Evolutionary conservation across 306 rosid species (phyloP), one percentile per base, ranked within the genome.

Genomic region (Cucurbita ficifolia): DNA sequence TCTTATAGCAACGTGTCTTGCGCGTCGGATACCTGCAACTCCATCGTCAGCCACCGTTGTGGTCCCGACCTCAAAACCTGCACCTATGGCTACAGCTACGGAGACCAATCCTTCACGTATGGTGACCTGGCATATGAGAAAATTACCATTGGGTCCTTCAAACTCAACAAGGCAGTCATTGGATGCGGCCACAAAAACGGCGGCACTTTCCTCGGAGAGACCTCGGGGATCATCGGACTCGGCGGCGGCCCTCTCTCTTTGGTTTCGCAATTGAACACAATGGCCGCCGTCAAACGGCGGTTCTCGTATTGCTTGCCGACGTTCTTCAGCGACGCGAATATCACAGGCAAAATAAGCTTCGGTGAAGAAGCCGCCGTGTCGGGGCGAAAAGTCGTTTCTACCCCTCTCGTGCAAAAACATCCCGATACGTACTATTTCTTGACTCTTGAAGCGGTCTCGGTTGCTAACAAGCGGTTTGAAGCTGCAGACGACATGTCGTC

Each of bases 281-380:
- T 63, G 0, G 70, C 68, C 8, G 6, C 6, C 9, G 76, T 75
- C 17, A 13, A 76, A 13, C 75, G 54, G 0, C 82, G 54, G n/a
- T 89, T 89, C 77, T 87, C 96, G 0, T 86, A 91, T 48, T 87
- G 92, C 55, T 67, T 89, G 74, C 79, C 81, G 0, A 6, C 35
- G 0, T 48, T 43, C 38, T 45, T 46, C 8, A 19, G 24, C 3
- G 0, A 63, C 4, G 9, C 74, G 0, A 18, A 10, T 0, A 62
- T 50, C 11, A 58, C 79, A 0, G 81, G 89, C 65, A 79, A 52
- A 59, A 89, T 91, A 24, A 86, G 10, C 22, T 91, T 89, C n/a
- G 96, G 96, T 6, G 56, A 9, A 0, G 63, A 75, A 6, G 79
- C 86, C 0, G 7, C 54, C 9, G 77, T 79, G 19, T 74, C 80